Percentiles rank a stretch among this genome's conserved stretches.
Evolutionary conservation across 2,329 filamentous ascomycete species (phyloP).

Genomic region (Paraphoma chrysanthemicola): DNA sequence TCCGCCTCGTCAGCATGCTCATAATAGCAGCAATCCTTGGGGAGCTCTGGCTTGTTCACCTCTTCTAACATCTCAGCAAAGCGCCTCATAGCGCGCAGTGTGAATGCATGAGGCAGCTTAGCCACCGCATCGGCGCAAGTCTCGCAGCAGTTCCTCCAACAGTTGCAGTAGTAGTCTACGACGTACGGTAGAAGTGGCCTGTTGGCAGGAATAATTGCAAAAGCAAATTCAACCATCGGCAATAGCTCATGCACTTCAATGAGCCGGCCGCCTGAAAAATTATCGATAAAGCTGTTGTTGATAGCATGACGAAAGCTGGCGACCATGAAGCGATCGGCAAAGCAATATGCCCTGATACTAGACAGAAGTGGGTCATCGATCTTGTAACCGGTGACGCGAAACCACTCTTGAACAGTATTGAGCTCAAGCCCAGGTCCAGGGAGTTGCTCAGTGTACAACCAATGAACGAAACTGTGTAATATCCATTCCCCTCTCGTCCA

Average conservation of each 20-base stretch:
- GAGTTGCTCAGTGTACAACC: slow-evolving; percentile 13
- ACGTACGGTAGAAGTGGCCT: not conserved
- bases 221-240: not conserved
- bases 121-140: not conserved
- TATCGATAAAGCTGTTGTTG: slow-evolving; percentile 2
- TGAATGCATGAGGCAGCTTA: not conserved
- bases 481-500: no score
- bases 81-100: not conserved
- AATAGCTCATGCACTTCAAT: not conserved
- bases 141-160: not conserved
- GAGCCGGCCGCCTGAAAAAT: no score
- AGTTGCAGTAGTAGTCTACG: not conserved
- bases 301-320: slow-evolving; percentile 5
- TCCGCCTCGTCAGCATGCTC: slow-evolving; percentile 1
- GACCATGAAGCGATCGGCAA: slow-evolving; percentile 14
- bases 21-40: not conserved
- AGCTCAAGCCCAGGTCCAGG: no score
- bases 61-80: not conserved
- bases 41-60: not conserved
- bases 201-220: not conserved
- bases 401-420: not conserved
- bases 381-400: not conserved
- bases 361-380: not conserved
- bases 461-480: slow-evolving; percentile 3
- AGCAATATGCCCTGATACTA: slow-evolving; percentile 6